These are phyloP conservation scores for Hymenoscyphus repandus DNA, from an alignment of 2,329 filamentous ascomycete genomes.

Conservation along the genomic window DNA sequence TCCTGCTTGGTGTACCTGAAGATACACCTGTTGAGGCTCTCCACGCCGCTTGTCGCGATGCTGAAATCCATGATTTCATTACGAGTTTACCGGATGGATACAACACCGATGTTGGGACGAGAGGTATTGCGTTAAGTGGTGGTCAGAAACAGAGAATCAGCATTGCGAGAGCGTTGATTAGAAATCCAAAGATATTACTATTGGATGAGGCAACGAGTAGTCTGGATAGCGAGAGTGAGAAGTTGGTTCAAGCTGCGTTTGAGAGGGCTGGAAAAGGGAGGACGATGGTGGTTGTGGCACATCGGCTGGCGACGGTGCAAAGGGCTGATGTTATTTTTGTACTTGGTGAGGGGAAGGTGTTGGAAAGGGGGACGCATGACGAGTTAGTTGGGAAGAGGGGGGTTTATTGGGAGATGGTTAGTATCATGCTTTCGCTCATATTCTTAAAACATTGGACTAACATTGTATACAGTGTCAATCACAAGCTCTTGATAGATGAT, in stretches of 20 bases:
- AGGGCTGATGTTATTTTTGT: slow-evolving; percentile 47
- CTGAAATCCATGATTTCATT: slow-evolving; percentile 50
- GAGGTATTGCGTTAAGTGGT: slow-evolving; percentile 43
- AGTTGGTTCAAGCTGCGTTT: slow-evolving; percentile 59
- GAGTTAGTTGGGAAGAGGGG: slow-evolving; percentile 23
- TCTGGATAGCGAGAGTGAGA: slow-evolving; percentile 52
- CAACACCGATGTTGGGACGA: slow-evolving; percentile 41
- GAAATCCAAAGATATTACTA: slow-evolving; percentile 46
- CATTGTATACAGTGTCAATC: slow-evolving; percentile 28
- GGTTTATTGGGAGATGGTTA: slow-evolving; percentile 30
- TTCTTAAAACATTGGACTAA: no score
- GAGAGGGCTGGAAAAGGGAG: slow-evolving; percentile 59
- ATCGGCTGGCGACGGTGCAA: slow-evolving; percentile 70
- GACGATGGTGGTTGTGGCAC: slow-evolving; percentile 73
- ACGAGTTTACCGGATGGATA: slow-evolving; percentile 46
- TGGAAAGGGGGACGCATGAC: slow-evolving; percentile 26
- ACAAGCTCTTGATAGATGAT: slow-evolving; percentile 29
- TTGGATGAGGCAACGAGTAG: slow-evolving; percentile 55
- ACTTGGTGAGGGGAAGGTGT: slow-evolving; percentile 25
- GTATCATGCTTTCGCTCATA: no score
- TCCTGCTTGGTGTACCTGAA: slow-evolving; percentile 55
- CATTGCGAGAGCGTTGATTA: slow-evolving; percentile 49
- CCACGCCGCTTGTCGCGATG: slow-evolving; percentile 42
- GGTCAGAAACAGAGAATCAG: slow-evolving; percentile 52
- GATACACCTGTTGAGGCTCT: slow-evolving; percentile 36